Base-by-base conservation (phyloP, 768 basidiomycete genomes). In the Obba rivulosa region DNA sequence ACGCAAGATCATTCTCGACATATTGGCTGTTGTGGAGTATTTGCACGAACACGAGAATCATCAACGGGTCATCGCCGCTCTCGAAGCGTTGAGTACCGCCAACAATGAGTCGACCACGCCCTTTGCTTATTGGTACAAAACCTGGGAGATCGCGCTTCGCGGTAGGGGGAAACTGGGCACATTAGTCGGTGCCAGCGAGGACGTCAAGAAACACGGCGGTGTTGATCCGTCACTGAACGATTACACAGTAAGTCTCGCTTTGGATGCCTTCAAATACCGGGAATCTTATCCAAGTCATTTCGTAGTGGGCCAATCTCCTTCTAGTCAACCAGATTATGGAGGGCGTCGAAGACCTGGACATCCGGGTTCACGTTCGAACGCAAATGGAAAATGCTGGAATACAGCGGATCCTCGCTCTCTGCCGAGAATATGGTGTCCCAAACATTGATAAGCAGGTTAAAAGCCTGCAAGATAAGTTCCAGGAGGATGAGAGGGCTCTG, bases 121-220 rank as follows among this genome's bases (percentile, higher is more conserved):
- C 18, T 98, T 91, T 63, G 83, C 83, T 52, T 92, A 81, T 57
- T 98, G 92, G 94, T 89, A 98, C 62, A 85, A 82, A 56, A 85
- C 83, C 0, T 70, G 95, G 54, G 87, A 92, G 55, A 68, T 69
- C 22, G 80, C 80, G 2, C 73, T 97, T 16, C 77, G 81, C 41
- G 94, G 93, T 2, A 73, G 92, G 48, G 95, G 95, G 1, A 87
- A 84, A 64, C 93, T 97, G 91, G 95, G 95, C 1, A 96, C 89
- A 62, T 66, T 89, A 35, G 95, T 99, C 8, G 96, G 96, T 0
- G 92, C 92, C 20, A 95, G 93, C 57, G 90, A 94, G 13, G 93
- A 97, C 56, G 79, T 94, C 47, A 78, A 77, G 65, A 81, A 79
- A 49, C 70, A 75, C 51, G 79, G 78, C 40, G 81, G 84, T 35